A percentile compares a stretch with the other conserved stretches of the same genome.
Conservation (phyloP, 495 filamentous ascomycete species). For the Cercophora scortea region DNA sequence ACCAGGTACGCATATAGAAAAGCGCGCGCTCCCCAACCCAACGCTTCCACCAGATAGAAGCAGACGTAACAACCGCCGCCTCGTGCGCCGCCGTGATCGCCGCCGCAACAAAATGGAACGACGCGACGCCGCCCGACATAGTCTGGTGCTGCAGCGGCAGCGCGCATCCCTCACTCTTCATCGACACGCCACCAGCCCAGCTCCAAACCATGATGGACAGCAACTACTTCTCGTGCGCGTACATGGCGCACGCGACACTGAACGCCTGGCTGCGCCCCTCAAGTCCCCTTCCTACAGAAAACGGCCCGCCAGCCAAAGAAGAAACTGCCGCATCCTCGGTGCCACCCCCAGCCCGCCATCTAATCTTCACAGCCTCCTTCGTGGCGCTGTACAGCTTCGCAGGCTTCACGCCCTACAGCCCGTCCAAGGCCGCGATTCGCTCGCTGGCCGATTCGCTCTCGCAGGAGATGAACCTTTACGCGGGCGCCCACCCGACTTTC, state of each 20-base stretch:
- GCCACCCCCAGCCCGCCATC: conserved; percentile 45
- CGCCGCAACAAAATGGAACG: conserved; percentile 67
- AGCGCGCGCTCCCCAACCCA: conserved; percentile 49
- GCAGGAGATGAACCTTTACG: conserved; percentile 74
- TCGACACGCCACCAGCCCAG: conserved; percentile 54
- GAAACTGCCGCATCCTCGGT: not conserved
- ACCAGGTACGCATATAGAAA: not conserved
- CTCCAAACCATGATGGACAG: conserved; percentile 68
- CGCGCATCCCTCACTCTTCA: conserved; percentile 59
- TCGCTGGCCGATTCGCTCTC: conserved; percentile 65
- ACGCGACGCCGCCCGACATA: conserved; percentile 58
- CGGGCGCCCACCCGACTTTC: conserved; percentile 28
- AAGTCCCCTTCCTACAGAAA: too few relatives aligned
- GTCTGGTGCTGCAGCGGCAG: conserved; percentile 78
- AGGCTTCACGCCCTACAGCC: conserved; percentile 69
- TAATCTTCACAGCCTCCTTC: conserved; percentile 73
- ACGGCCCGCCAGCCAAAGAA: too few relatives aligned
- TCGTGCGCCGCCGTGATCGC: conserved; percentile 57
- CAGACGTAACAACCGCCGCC: conserved; percentile 57
- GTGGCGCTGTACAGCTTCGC: conserved; percentile 62
- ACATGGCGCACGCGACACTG: conserved; percentile 62
- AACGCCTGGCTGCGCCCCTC: conserved; percentile 42
- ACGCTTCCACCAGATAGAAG: conserved; percentile 65
- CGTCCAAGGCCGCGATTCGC: conserved; percentile 72
- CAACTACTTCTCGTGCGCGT: conserved; percentile 74